Base-by-base conservation (phyloP, 495 filamentous ascomycete species). In the Tuber calosporum region DNA sequence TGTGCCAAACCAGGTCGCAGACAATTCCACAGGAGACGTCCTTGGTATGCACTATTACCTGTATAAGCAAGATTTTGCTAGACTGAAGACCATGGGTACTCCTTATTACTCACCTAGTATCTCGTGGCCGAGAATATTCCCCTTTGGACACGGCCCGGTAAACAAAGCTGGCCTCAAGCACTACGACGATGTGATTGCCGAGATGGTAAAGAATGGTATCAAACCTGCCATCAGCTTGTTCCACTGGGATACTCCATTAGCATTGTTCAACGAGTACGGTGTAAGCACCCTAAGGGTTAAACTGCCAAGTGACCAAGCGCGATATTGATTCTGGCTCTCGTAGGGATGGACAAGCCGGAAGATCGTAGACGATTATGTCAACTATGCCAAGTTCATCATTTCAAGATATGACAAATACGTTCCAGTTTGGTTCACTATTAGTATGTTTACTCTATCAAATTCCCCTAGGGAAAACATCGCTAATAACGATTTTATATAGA, bases 161-260 rank as follows among this genome's bases (percentile, higher is more conserved):
- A 86, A 85, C 67, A 78, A 84, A 70, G 74, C 70, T 15, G 84
- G 80, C 11, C 72, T 85, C 19, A 77, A 79, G 22, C 83, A 85
- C 72, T 85, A 85, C 66, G 84, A 85, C 74, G 82, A 83, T 76
- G 82, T 85, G 43, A 85, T 86, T 68, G 75, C 79, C n/a, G 80
- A 80, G 30, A 70, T 84, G 70, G 80, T 84, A 17, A 79, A 81
- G 53, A 81, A 83, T 73, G 83, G 83, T 67, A 82, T 85, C 39
- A 76, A 79, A 42, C 84, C 84, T 30, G 70, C 78, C 0, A 74
- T 85, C 4, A 85, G 82, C 67, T 81, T 85, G 38, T 85, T 84
- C 72, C 84, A 85, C 76, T 85, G 84, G 84, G 84, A 85, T 75
- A 82, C 84, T 26, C 84, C 84, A 7, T 78, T 85, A n/a, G 79